Evolutionary conservation across 2,329 filamentous ascomycete genomes (phyloP), one percentile per base, ranked within the genome.

Genomic region (Fusarium siculi): DNA sequence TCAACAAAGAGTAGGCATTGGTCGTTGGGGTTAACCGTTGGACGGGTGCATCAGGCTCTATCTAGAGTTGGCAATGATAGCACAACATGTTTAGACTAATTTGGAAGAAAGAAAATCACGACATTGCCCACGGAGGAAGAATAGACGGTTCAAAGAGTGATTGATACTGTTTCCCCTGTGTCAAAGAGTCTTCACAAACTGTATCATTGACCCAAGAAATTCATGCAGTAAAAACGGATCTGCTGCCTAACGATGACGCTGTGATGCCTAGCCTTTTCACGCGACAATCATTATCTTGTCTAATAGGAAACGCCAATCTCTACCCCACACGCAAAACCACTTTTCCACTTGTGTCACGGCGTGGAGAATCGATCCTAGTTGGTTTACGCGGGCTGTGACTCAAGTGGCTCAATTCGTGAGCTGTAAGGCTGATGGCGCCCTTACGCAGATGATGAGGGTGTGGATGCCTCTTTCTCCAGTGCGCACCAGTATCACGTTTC

Each of bases 321-420:
- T 52, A 64, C 66, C 47, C 66, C 67, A 66, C 66, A 70, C 30
- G n/a, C 21, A 25, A 12, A 63, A 46, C 30, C 12, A n/a, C 62
- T 56, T 56, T 65, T 42, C 63, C 42, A 23, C 34, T 69, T 46
- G 39, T 56, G 65, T 36, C 23, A 42, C 66, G 44, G 39, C 66
- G 43, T 56, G 53, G 50, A 49, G 32, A 37, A 47, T 47, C 32
- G 39, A 44, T 40, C 34, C 54, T 23, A 43, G 37, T 50, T 23
- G 37, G 19, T 42, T 23, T 52, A 19, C 37, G 49, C 68, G 69
- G 58, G 50, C 54, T 72, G 69, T 72, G 70, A 72, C 53, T 72
- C 70, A 72, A 53, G 46, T 62, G 34, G 42, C 21, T 28, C 59
- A 44, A 30, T 21, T 36, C 55, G 7, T 49, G 49, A 54, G 50